Percentiles rank a stretch among this genome's conserved stretches.
These are phyloP conservation scores for Agastache rugosa DNA, from an alignment of 257 asterid genomes.

Conservation along the genomic window DNA sequence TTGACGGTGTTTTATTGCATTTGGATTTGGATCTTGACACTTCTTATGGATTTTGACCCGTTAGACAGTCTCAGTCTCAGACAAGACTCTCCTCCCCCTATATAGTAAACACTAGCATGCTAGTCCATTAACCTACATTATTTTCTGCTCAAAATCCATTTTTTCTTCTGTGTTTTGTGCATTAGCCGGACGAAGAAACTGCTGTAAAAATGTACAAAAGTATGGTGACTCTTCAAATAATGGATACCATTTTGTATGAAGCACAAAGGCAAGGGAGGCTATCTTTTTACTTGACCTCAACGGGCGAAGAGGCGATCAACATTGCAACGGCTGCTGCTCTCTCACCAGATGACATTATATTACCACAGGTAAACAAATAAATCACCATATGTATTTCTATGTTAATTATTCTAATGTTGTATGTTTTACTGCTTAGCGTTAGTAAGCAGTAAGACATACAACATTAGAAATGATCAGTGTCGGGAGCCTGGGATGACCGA, in stretches of 20 bases:
- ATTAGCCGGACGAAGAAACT: conserved; percentile 67
- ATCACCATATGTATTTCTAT: no score
- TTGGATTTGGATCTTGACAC: no score
- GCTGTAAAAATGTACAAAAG: conserved; percentile 71
- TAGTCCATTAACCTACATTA: background rate
- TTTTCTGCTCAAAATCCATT: background rate
- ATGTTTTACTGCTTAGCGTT: no score
- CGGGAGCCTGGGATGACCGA: no score
- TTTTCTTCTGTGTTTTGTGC: background rate
- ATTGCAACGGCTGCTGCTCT: conserved; percentile 95
- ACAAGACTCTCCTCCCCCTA: no score
- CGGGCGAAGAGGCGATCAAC: conserved; percentile 88
- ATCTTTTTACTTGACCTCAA: conserved; percentile 76
- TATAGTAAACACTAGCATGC: no score
- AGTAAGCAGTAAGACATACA: no score
- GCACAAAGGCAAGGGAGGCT: conserved; percentile 92
- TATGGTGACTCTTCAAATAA: conserved; percentile 79
- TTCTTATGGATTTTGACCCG: no score
- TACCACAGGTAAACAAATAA: conserved; percentile 56
- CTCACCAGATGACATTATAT: conserved; percentile 55
- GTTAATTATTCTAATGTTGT: no score
- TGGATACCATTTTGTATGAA: conserved; percentile 82
- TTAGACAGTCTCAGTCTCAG: no score
- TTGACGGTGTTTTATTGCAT: no score
- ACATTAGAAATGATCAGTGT: no score